Percentiles rank a stretch among this genome's conserved stretches.
These are phyloP conservation scores for Globisporangium mamillatum DNA, from an alignment of 352 stramenopile genomes.

Conservation along the genomic window DNA sequence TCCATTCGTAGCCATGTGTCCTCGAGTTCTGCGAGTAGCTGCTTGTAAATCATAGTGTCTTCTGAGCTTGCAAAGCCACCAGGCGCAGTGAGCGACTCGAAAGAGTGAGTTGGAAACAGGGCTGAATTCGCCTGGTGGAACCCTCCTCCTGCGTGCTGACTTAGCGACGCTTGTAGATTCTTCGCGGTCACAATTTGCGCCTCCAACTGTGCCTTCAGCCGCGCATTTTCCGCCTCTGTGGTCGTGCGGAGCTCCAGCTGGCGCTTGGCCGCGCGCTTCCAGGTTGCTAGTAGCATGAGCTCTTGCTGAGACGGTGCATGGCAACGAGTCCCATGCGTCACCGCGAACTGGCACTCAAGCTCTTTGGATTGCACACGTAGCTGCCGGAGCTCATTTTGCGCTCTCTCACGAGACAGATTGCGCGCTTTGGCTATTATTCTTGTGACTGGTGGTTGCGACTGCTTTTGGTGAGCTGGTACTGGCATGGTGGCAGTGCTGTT, in stretches of 20 bases:
- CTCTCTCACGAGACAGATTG: slow-evolving; percentile 19
- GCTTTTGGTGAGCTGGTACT: too few relatives aligned
- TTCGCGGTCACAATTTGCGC: too few relatives aligned
- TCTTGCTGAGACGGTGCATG: background rate
- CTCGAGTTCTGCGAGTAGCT: background rate
- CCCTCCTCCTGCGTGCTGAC: too few relatives aligned
- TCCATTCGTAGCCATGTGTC: background rate
- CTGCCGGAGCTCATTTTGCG: slow-evolving; percentile 21
- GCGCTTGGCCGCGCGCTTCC: background rate
- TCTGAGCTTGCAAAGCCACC: background rate
- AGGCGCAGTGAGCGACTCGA: too few relatives aligned
- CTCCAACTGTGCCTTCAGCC: background rate
- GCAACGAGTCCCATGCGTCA: background rate
- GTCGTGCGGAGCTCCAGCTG: background rate
- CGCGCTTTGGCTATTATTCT: slow-evolving; percentile 1
- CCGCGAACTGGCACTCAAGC: slow-evolving; percentile 12
- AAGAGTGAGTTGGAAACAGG: too few relatives aligned
- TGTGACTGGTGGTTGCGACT: background rate
- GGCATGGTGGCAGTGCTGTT: background rate
- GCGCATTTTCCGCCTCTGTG: slow-evolving; percentile 5
- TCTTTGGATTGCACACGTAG: slow-evolving; percentile 20
- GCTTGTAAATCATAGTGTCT: background rate
- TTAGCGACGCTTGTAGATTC: too few relatives aligned
- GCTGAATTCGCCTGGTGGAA: too few relatives aligned
- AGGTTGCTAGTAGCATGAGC: background rate